These are phyloP conservation scores for Thuja plicata DNA, from an alignment of 83 land plant genomes.

Conservation along the genomic window DNA sequence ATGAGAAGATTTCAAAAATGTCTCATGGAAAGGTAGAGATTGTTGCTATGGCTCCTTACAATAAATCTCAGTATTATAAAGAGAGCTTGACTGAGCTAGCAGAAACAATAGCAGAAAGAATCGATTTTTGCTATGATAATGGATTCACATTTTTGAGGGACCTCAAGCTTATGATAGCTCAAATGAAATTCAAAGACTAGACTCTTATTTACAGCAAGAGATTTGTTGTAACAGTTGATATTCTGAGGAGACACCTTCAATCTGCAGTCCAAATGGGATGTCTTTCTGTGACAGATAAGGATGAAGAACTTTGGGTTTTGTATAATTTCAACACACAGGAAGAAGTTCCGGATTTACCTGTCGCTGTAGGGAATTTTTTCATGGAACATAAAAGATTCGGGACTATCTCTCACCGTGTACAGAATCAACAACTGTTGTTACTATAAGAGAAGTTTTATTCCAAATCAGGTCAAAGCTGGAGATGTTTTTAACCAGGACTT, in stretches of 20 bases:
- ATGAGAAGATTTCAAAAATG: slow-evolving; percentile 27
- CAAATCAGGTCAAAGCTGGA: slow-evolving; percentile 12
- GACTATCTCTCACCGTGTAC: slow-evolving; percentile 14
- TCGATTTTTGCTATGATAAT: slow-evolving; percentile 2
- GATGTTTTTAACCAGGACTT: background rate
- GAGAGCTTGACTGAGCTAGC: slow-evolving; percentile 20
- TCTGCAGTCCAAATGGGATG: no score
- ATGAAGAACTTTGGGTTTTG: no score
- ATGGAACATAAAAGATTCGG: slow-evolving; percentile 15
- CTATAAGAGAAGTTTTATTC: background rate
- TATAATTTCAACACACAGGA: no score
- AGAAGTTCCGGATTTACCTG: slow-evolving; percentile 8
- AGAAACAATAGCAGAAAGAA: slow-evolving; percentile 1
- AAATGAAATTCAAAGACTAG: slow-evolving; percentile 45
- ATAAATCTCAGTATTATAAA: slow-evolving; percentile 16
- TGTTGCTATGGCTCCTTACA: slow-evolving; percentile 32
- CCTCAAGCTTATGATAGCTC: slow-evolving; percentile 35
- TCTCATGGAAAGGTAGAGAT: slow-evolving; percentile 26
- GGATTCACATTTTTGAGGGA: slow-evolving; percentile 25
- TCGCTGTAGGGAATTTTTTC: slow-evolving; percentile 2
- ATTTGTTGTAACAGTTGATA: slow-evolving; percentile 12
- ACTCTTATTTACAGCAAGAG: slow-evolving; percentile 29
- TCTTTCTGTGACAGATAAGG: no score
- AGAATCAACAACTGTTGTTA: background rate
- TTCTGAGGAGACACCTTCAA: no score